Conservation (phyloP, 495 filamentous ascomycete species). For the Bacidia gigantensis region DNA sequence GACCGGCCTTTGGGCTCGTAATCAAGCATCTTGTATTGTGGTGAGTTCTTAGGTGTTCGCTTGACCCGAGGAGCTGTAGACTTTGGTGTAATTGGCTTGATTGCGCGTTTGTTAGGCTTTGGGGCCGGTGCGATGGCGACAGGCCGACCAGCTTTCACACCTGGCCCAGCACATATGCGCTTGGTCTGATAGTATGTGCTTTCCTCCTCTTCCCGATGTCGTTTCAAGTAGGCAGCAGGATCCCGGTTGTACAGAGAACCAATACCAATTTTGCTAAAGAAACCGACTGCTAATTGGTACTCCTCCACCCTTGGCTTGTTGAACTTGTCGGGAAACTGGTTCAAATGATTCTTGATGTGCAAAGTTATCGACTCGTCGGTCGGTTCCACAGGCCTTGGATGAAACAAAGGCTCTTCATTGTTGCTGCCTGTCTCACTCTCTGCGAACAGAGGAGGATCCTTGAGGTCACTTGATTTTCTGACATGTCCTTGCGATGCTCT, state of each 20-base stretch:
- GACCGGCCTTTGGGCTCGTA: slow-evolving; percentile 28
- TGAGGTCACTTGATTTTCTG: slow-evolving; percentile 23
- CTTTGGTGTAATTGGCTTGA: slow-evolving; percentile 12
- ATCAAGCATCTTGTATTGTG: slow-evolving; percentile 26
- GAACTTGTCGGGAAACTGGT: slow-evolving; percentile 37
- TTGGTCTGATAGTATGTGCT: slow-evolving; percentile 35
- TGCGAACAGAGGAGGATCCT: slow-evolving; percentile 51
- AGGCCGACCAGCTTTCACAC: slow-evolving; percentile 9
- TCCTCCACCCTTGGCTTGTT: slow-evolving; percentile 56
- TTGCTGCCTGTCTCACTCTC: slow-evolving; percentile 24
- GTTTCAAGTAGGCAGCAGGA: slow-evolving; percentile 43
- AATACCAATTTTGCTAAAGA: slow-evolving; percentile 42
- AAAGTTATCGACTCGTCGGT: slow-evolving; percentile 45
- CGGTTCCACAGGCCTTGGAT: slow-evolving; percentile 28
- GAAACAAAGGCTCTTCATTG: slow-evolving; percentile 41
- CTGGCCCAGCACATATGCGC: slow-evolving; percentile 18
- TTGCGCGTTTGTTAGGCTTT: slow-evolving; percentile 22
- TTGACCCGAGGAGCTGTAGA: slow-evolving; percentile 28
- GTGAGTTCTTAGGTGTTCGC: slow-evolving; percentile 30
- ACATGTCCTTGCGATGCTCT: slow-evolving; percentile 28
- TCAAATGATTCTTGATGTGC: slow-evolving; percentile 52
- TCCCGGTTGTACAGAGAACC: slow-evolving; percentile 44
- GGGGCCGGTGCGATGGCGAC: slow-evolving; percentile 19
- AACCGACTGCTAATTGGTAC: slow-evolving; percentile 52
- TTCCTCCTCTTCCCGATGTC: slow-evolving; percentile 49